Evolutionary conservation across 1,284 basidiomycete genomes (phyloP).

Genomic region (Ustilago crameri): DNA sequence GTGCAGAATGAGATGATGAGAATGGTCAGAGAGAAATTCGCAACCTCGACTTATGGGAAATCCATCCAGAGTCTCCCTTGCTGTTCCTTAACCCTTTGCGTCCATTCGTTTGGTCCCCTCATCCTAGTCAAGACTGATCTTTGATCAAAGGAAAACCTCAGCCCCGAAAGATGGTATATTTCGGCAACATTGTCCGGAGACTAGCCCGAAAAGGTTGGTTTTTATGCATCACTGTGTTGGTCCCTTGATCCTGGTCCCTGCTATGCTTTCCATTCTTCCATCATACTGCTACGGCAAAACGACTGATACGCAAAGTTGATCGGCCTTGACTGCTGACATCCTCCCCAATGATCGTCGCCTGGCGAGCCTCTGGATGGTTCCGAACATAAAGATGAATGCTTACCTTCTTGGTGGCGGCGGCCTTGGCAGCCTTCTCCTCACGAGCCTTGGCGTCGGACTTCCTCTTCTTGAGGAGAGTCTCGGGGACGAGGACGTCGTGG

Average conservation of each 20-base stretch:
- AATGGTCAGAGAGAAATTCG: slow-evolving; percentile 20
- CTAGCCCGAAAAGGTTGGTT: slow-evolving; percentile 62
- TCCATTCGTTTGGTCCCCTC: background rate
- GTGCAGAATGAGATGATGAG: background rate
- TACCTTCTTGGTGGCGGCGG: slow-evolving; percentile 91
- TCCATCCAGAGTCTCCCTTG: background rate
- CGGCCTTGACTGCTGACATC: no score
- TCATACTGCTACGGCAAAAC: no score
- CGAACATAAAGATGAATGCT: slow-evolving; percentile 65
- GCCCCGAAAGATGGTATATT: slow-evolving; percentile 69
- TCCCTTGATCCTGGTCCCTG: slow-evolving; percentile 10
- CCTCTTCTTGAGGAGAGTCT: slow-evolving; percentile 76
- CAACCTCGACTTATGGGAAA: slow-evolving; percentile 1
- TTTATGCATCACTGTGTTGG: slow-evolving; percentile 60
- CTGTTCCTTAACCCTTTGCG: background rate
- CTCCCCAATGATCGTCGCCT: slow-evolving; percentile 68
- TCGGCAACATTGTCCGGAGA: slow-evolving; percentile 64
- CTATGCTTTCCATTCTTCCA: background rate
- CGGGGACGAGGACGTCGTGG: slow-evolving; percentile 66
- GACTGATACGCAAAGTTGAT: no score
- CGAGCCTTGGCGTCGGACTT: slow-evolving; percentile 97
- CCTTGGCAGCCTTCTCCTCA: slow-evolving; percentile 91
- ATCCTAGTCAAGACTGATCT: background rate
- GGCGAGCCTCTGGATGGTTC: slow-evolving; percentile 74
- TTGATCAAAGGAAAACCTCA: slow-evolving; percentile 50